Conservation (phyloP, 768 basidiomycete species). For the Xerocomellus intermedius region DNA sequence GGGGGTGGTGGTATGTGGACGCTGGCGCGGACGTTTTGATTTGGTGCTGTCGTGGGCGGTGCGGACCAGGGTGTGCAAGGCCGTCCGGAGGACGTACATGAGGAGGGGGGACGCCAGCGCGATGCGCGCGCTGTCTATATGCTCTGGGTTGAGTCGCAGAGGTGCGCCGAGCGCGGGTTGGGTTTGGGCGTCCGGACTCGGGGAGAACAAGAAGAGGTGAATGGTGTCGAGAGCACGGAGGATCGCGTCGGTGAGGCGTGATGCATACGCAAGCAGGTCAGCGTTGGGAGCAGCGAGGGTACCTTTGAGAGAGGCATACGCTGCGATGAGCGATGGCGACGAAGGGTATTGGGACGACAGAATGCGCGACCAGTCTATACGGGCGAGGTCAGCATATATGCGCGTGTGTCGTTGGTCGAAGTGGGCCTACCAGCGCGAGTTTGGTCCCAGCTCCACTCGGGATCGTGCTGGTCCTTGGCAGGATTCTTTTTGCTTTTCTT, state of each 20-base stretch:
- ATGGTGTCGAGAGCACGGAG: slow-evolving; percentile 18
- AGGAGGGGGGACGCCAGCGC: slow-evolving; percentile 25
- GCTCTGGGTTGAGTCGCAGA: neutral
- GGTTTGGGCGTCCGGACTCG: neutral
- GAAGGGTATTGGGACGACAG: slow-evolving; percentile 22
- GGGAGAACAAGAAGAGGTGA: slow-evolving; percentile 21
- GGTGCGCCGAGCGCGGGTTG: neutral
- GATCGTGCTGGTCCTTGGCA: slow-evolving; percentile 14
- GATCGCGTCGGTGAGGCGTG: slow-evolving; percentile 20
- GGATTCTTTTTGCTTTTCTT: slow-evolving; percentile 28
- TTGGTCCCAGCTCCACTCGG: slow-evolving; percentile 24
- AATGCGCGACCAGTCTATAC: slow-evolving; percentile 21
- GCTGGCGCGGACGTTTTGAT: slow-evolving; percentile 13
- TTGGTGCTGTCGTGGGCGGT: slow-evolving; percentile 8
- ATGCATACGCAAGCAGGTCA: slow-evolving; percentile 4
- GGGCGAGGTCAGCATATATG: neutral
- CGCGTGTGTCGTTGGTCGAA: neutral
- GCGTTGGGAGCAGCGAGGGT: slow-evolving; percentile 6
- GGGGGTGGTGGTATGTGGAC: neutral
- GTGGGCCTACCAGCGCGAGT: slow-evolving; percentile 12
- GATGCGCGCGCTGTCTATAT: slow-evolving; percentile 19
- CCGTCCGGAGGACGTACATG: slow-evolving; percentile 19
- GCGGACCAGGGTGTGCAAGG: slow-evolving; percentile 17
- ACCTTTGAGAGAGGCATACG: slow-evolving; percentile 23
- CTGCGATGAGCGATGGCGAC: slow-evolving; percentile 23